A percentile compares a stretch with the other conserved stretches of the same genome.
Conservation (phyloP, 139 green algal genomes). For the Coccomyxa sp. region DNA sequence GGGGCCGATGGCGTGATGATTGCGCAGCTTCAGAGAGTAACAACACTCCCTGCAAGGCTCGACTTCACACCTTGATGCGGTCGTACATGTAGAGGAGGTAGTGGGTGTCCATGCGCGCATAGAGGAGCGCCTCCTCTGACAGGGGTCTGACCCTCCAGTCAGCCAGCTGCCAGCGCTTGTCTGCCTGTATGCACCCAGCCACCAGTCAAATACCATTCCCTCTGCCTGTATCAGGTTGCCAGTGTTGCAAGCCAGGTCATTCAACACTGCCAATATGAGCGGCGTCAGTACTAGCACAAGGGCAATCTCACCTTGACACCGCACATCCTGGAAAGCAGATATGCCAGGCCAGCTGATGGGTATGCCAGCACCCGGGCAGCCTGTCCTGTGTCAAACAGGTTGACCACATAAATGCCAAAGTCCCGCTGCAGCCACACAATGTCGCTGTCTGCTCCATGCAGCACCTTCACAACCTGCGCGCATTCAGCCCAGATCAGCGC, state of each 20-base stretch:
- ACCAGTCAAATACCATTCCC: neutral
- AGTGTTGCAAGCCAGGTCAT: too few species aligned
- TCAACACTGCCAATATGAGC: too few species aligned
- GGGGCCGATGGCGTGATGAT: neutral
- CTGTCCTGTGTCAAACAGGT: slow-evolving; percentile 95
- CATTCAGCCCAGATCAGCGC: neutral
- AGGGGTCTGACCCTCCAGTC: slow-evolving; percentile 92
- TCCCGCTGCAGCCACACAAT: slow-evolving; percentile 88
- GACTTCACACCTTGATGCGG: slow-evolving; percentile 41
- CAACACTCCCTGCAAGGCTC: neutral
- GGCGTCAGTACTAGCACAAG: too few species aligned
- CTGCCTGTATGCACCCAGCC: slow-evolving; percentile 43
- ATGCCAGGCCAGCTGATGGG: slow-evolving; percentile 54
- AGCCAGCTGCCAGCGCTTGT: slow-evolving; percentile 88
- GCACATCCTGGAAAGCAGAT: slow-evolving; percentile 78
- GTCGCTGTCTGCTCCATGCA: slow-evolving; percentile 87
- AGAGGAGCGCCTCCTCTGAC: slow-evolving; percentile 69
- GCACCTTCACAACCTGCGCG: slow-evolving; percentile 79
- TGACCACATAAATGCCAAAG: slow-evolving; percentile 89
- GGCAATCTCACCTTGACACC: slow-evolving; percentile 40
- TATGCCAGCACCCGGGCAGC: slow-evolving; percentile 61
- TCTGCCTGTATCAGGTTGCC: neutral
- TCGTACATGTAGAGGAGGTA: slow-evolving; percentile 91
- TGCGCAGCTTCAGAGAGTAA: neutral
- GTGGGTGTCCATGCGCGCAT: slow-evolving; percentile 90